Evolutionary conservation across 257 asterid genomes (phyloP), one percentile per base, ranked within the genome.

Genomic region (Cynanchum wilfordii): DNA sequence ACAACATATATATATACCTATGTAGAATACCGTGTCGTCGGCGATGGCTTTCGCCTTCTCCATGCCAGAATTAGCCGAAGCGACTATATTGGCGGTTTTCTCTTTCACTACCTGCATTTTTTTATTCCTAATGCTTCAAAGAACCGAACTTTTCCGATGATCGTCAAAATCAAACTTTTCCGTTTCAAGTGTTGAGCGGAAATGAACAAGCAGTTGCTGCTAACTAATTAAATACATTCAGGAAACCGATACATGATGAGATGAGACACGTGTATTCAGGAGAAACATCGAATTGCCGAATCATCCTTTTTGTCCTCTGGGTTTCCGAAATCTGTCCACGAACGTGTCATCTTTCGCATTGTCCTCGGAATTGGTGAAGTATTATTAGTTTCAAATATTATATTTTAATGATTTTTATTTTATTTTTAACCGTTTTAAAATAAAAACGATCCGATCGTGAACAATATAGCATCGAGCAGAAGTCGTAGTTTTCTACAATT

Each of bases 1-100:
- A n/a, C 0, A 2, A 17, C 17, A 51, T 16, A 16, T 17, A 51
- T 16, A 52, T 19, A 5, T 2, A 19, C 5, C 3, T 16, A 4
- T 17, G 1, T 16, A 52, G 3, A 52, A 20, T 1, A 89, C 93
- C 96, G 89, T 86, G 72, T 86, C 96, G 78, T 81, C 90, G 5
- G 78, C 80, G 71, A 73, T 73, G 64, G 96, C 96, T 71, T 78
- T 91, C 51, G 96, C 79, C 60, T 91, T 91, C 5, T 85, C 96
- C 84, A 85, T 70, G 78, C 97, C 97, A 11, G 96, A 74, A 52
- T 81, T 80, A 2, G 97, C 97, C 5, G 92, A 84, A 25, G 97
- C 97, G 60, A 88, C 91, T 3, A 80, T 66, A 63, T 89, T 87
- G 7, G 89, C 78, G n/a, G 90, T 90, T 25, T 77, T 64, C 77